phyloP scores from a whole-genome alignment of 805 yeast genomes.

The Candida sonorensis region DNA sequence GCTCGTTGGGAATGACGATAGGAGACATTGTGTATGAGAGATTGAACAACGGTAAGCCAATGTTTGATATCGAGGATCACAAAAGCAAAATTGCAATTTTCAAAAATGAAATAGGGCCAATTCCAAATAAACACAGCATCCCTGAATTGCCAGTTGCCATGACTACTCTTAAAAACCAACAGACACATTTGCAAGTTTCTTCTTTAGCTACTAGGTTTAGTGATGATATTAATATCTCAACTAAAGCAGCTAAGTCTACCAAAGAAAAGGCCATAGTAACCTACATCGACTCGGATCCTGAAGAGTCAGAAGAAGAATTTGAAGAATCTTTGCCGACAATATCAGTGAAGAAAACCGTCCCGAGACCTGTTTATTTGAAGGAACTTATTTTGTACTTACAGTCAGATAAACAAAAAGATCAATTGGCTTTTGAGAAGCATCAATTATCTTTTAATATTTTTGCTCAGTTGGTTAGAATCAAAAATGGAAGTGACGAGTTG shows the following conservation, averaged over 20 bases:
- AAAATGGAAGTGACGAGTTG: constrained; percentile 59
- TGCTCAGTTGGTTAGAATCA: constrained; percentile 58
- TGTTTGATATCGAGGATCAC: constrained; percentile 23
- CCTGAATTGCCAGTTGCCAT: too few relatives aligned
- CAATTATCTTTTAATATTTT: constrained; percentile 43
- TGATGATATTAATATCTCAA: too few relatives aligned
- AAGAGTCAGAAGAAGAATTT: constrained; percentile 41
- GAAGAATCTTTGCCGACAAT: constrained; percentile 38
- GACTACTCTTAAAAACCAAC: neutral
- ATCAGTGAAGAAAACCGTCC: constrained; percentile 28
- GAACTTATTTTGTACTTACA: constrained; percentile 57
- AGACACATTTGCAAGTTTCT: neutral
- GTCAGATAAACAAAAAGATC: constrained; percentile 35
- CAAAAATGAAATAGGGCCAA: constrained; percentile 1
- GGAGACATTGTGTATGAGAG: constrained; percentile 43
- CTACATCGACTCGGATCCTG: constrained; percentile 25
- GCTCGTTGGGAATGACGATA: constrained; percentile 49
- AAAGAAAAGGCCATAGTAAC: neutral
- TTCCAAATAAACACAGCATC: neutral
- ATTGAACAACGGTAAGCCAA: constrained; percentile 25
- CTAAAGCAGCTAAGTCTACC: too few relatives aligned
- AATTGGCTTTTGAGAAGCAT: constrained; percentile 42
- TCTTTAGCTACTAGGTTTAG: too few relatives aligned
- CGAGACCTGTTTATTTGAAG: constrained; percentile 61
- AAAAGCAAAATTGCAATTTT: constrained; percentile 12